These are phyloP conservation scores for Picea sitchensis DNA, from an alignment of 75 land plant species.

Conservation along the genomic window DNA sequence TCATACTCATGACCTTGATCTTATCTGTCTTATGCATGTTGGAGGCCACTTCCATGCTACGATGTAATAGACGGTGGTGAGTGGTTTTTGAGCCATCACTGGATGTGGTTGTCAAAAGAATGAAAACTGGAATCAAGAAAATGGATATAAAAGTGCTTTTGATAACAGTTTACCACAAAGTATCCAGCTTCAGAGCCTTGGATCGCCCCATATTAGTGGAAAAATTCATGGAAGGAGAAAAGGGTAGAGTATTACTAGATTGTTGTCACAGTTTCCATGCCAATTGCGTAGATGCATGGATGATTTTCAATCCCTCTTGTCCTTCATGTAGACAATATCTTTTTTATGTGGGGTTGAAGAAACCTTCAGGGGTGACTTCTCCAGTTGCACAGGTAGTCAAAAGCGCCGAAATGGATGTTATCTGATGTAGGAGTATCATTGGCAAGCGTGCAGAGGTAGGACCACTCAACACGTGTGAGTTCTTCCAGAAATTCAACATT, in stretches of 20 bases:
- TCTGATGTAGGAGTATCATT: no score
- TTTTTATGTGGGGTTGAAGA: neutral
- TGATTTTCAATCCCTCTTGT: slow-evolving; percentile 10
- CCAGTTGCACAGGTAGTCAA: neutral
- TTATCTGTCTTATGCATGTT: slow-evolving; percentile 26
- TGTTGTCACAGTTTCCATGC: slow-evolving; percentile 18
- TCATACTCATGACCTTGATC: slow-evolving; percentile 33
- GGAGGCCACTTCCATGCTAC: slow-evolving; percentile 15
- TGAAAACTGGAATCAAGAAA: neutral
- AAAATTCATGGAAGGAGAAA: slow-evolving; percentile 15
- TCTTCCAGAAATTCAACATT: no score
- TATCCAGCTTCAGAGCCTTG: neutral
- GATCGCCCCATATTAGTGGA: slow-evolving; percentile 15
- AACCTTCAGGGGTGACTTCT: no score
- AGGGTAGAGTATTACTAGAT: slow-evolving; percentile 3
- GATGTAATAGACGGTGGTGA: neutral
- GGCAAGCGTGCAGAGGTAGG: no score
- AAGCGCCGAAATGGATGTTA: neutral
- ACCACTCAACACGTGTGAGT: no score
- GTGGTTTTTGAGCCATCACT: neutral
- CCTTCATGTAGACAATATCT: slow-evolving; percentile 11
- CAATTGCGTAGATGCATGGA: slow-evolving; percentile 17
- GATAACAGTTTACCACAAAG: neutral
- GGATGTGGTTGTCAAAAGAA: neutral
- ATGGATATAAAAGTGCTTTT: slow-evolving; percentile 12